Evolutionary conservation across 139 green algal genomes (phyloP).

Genomic region (Helicosporidium sp.): DNA sequence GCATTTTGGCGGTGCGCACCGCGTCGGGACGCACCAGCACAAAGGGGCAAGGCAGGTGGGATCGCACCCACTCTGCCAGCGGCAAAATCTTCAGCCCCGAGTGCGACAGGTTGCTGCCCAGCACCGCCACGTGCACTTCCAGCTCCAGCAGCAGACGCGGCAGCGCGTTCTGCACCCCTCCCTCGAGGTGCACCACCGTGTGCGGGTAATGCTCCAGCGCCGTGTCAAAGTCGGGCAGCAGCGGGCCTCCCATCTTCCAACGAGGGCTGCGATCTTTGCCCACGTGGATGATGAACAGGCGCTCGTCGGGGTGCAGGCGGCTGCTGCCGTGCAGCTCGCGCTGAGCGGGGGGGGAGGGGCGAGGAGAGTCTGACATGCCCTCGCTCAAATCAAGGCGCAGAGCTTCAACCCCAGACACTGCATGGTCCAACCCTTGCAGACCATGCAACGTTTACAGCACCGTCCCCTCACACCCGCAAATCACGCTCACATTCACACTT

Average conservation of each 20-base stretch:
- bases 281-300: slow-evolving; percentile 24
- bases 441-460: not conserved
- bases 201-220: slow-evolving; percentile 6
- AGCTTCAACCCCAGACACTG: not conserved
- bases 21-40: not conserved
- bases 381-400: too few species aligned
- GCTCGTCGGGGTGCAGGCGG: slow-evolving; percentile 7
- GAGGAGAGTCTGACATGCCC: too few species aligned
- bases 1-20: slow-evolving; percentile 2
- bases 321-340: too few species aligned
- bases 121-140: too few species aligned
- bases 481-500: too few species aligned
- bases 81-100: slow-evolving; percentile 1
- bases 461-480: not conserved
- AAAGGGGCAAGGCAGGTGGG: not conserved
- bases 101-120: too few species aligned
- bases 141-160: slow-evolving; percentile 1
- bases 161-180: slow-evolving; percentile 12
- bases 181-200: slow-evolving; percentile 16
- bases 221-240: slow-evolving; percentile 12
- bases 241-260: slow-evolving; percentile 17
- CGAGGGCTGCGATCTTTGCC: slow-evolving; percentile 3
- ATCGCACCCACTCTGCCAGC: too few species aligned
- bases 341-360: too few species aligned
- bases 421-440: not conserved